A percentile compares a stretch with the other conserved stretches of the same genome.
Evolutionary conservation across 331 rosid species (phyloP).

Genomic region (Telfairia occidentalis): DNA sequence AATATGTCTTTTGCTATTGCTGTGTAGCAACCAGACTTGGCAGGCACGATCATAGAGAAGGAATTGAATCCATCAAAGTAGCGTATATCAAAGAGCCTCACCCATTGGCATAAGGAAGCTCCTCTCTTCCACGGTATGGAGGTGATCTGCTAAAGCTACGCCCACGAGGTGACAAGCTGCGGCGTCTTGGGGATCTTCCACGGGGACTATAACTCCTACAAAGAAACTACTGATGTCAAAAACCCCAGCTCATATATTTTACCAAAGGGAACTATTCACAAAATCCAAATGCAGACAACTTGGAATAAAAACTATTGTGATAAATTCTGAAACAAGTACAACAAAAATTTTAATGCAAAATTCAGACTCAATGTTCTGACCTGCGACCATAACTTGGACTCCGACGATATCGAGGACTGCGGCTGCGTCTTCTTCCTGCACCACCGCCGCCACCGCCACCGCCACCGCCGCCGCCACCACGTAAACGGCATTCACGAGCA

Average conservation of each 20-base stretch:
- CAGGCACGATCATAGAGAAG: background rate
- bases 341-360: background rate
- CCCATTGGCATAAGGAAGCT: constrained; percentile 87
- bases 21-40: background rate
- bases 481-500: constrained; percentile 91
- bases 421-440: constrained; percentile 84
- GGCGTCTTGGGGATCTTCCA: constrained; percentile 91
- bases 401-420: constrained; percentile 85
- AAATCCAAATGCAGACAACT: background rate
- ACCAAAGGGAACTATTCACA: background rate
- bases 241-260: background rate
- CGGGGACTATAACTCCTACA: constrained; percentile 89
- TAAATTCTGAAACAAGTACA: background rate
- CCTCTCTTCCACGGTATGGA: constrained; percentile 83
- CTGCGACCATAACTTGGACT: constrained; percentile 98
- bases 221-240: constrained; percentile 15
- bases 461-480: constrained; percentile 46
- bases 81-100: constrained; percentile 22
- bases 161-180: constrained; percentile 86
- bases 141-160: constrained; percentile 91
- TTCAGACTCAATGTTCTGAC: constrained; percentile 22
- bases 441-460: constrained; percentile 51
- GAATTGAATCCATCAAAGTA: background rate
- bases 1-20: background rate
- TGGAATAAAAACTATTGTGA: background rate